These are phyloP conservation scores for Osmozyma mogii DNA, from an alignment of 805 yeast genomes.

Conservation along the genomic window DNA sequence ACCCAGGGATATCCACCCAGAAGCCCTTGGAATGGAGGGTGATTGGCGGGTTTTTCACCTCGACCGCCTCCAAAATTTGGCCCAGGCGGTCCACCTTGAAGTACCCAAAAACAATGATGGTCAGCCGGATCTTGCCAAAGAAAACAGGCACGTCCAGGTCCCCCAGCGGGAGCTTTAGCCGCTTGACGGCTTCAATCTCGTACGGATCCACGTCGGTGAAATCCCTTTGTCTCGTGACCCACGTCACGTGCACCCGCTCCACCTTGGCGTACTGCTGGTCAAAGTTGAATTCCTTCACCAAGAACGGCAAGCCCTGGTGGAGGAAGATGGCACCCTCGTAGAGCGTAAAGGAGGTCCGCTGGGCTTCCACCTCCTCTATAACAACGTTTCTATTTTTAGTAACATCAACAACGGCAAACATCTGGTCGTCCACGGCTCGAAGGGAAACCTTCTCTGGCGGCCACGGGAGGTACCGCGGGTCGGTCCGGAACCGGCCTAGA, in stretches of 20 bases:
- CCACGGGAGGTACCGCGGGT: conserved; percentile 62
- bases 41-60: conserved; percentile 84
- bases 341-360: conserved; percentile 80
- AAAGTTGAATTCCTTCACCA: conserved; percentile 76
- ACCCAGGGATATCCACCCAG: conserved; percentile 80
- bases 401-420: conserved; percentile 83
- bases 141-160: conserved; percentile 48
- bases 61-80: conserved; percentile 87
- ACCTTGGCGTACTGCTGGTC: conserved; percentile 80
- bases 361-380: conserved; percentile 83
- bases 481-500: conserved; percentile 22
- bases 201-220: conserved; percentile 88
- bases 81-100: conserved; percentile 74
- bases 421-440: conserved; percentile 75
- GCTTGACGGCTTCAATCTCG: conserved; percentile 57
- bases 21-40: conserved; percentile 65
- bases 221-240: conserved; percentile 90
- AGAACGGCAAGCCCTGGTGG: conserved; percentile 87
- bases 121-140: conserved; percentile 67
- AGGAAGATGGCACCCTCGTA: conserved; percentile 90
- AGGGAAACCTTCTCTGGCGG: conserved; percentile 71
- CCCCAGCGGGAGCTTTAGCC: conserved; percentile 38
- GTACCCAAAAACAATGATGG: conserved; percentile 82
- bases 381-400: conserved; percentile 70
- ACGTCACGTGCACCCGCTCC: conserved; percentile 82